These are phyloP conservation scores for Solanum rostratum DNA, from an alignment of 257 asterid genomes.

Conservation along the genomic window DNA sequence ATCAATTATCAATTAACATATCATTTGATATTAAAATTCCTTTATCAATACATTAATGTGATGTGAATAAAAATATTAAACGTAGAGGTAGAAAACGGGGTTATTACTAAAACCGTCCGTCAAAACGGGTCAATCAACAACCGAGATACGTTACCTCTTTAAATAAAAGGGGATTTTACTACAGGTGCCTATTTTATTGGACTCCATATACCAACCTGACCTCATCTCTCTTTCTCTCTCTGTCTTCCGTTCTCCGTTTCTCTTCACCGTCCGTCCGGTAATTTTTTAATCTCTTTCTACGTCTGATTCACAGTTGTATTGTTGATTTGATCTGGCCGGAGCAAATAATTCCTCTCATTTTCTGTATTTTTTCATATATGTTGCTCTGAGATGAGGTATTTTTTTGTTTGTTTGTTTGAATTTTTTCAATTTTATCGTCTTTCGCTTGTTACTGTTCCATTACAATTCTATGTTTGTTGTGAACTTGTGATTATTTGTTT, in stretches of 20 bases:
- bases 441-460: not conserved
- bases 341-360: not conserved
- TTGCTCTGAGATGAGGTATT: not conserved
- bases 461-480: not conserved
- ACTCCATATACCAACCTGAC: not conserved
- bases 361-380: not conserved
- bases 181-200: not conserved
- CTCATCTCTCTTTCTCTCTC: not conserved
- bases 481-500: not conserved
- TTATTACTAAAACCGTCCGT: not conserved
- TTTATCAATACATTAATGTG: too few species aligned
- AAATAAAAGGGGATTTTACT: not conserved
- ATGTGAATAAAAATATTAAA: too few species aligned
- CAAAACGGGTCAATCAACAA: not conserved
- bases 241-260: not conserved
- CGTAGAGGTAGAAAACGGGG: not conserved
- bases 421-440: not conserved
- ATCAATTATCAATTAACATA: too few species aligned
- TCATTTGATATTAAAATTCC: too few species aligned
- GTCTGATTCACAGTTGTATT: not conserved
- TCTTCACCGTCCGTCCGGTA: constrained; percentile 4
- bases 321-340: not conserved
- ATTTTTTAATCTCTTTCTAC: not conserved
- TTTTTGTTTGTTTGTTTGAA: not conserved
- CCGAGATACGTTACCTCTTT: not conserved